These are phyloP conservation scores for Solanum virginianum DNA, from an alignment of 257 asterid species.

Conservation along the genomic window DNA sequence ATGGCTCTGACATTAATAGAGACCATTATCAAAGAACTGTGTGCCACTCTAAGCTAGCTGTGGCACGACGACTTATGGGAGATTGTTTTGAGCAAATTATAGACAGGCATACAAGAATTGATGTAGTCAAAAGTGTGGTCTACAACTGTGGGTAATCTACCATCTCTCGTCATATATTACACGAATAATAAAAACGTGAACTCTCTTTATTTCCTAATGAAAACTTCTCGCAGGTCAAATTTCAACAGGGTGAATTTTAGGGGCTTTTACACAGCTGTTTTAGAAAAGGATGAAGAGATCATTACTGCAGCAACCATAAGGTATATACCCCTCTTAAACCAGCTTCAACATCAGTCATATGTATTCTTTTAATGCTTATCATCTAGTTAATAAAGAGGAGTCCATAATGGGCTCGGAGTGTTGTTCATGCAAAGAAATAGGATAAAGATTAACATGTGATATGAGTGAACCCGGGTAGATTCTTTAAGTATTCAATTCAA, in stretches of 20 bases:
- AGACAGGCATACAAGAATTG: constrained; percentile 32
- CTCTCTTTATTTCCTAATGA: neutral
- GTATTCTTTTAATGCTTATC: neutral
- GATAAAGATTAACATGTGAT: no score
- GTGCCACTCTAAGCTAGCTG: constrained; percentile 45
- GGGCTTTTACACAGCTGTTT: constrained; percentile 43
- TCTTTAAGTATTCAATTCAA: no score
- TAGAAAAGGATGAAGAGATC: constrained; percentile 49
- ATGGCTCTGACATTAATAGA: constrained; percentile 4
- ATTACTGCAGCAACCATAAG: constrained; percentile 46
- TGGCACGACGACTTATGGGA: constrained; percentile 43
- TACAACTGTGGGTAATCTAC: constrained; percentile 37
- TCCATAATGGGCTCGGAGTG: no score
- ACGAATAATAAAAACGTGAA: neutral
- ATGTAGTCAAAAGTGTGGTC: constrained; percentile 30
- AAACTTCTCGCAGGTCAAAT: constrained; percentile 28
- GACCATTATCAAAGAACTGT: constrained; percentile 22
- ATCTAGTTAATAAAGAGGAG: constrained; percentile 9
- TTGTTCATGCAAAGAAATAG: no score
- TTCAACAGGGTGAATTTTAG: constrained; percentile 27
- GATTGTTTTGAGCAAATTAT: constrained; percentile 35
- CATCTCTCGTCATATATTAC: neutral
- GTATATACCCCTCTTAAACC: constrained; percentile 3
- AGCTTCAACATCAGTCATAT: neutral
- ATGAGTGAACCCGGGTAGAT: no score